Evolutionary conservation across 1,139 yeast species (phyloP).

Genomic region (Geotrichum bryndzae): DNA sequence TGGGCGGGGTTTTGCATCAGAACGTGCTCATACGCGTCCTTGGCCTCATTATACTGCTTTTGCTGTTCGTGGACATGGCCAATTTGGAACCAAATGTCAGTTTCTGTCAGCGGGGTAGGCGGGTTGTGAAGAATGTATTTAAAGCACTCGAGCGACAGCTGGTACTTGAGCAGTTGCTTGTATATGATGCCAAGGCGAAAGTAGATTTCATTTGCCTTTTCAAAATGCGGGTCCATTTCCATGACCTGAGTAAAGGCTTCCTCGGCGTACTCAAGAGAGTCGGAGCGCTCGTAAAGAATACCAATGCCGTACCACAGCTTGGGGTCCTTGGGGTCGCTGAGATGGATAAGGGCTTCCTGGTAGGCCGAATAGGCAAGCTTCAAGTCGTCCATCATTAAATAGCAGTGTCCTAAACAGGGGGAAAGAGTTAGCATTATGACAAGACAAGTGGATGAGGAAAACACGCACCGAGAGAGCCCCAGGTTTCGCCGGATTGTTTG

Average conservation of each 20-base stretch:
- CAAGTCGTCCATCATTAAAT: conserved; percentile 91
- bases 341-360: conserved; percentile 87
- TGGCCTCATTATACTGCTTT: conserved; percentile 85
- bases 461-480: conserved; percentile 64
- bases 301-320: conserved; percentile 98
- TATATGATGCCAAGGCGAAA: conserved; percentile 95
- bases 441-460: conserved; percentile 69
- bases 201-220: conserved; percentile 92
- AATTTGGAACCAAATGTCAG: conserved; percentile 97
- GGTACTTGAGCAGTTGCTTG: conserved; percentile 85
- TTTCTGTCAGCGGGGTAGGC: conserved; percentile 91
- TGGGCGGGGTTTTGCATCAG: conserved; percentile 85
- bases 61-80: conserved; percentile 94
- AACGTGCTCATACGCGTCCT: conserved; percentile 92
- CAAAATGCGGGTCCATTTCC: conserved; percentile 92
- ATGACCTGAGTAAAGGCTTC: conserved; percentile 95
- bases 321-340: conserved; percentile 92
- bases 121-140: conserved; percentile 85
- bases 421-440: conserved; percentile 60
- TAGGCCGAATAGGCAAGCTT: conserved; percentile 94
- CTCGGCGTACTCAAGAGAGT: conserved; percentile 95
- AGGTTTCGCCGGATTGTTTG: conserved; percentile 89
- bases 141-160: conserved; percentile 88
- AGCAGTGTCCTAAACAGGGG: conserved; percentile 66
- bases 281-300: conserved; percentile 89